These are phyloP conservation scores for Dorcoceras hygrometricum DNA, from an alignment of 257 asterid species.

Conservation along the genomic window DNA sequence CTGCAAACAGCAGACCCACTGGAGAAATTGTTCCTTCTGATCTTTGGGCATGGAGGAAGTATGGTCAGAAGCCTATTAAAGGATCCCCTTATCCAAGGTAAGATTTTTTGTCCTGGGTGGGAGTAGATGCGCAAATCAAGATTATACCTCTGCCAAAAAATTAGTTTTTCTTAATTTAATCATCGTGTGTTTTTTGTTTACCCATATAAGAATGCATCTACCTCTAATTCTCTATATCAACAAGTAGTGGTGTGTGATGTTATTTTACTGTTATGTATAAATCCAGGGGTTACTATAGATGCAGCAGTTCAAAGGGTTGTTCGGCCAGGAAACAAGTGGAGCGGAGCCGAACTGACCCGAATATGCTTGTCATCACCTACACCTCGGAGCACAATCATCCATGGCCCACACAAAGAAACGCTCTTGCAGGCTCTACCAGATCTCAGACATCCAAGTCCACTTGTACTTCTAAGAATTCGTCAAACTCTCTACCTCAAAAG, in stretches of 20 bases:
- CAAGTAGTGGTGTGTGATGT: neutral
- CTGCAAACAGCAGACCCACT: slow-evolving; percentile 71
- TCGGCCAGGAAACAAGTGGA: slow-evolving; percentile 96
- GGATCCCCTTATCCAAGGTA: slow-evolving; percentile 98
- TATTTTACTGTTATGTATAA: neutral
- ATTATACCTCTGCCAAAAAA: too few species aligned
- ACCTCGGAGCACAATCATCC: slow-evolving; percentile 96
- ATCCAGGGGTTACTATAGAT: slow-evolving; percentile 87
- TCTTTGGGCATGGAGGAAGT: slow-evolving; percentile 98
- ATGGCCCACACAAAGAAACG: slow-evolving; percentile 94
- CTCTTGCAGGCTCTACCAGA: slow-evolving; percentile 88
- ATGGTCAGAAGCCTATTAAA: slow-evolving; percentile 96
- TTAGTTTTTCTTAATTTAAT: too few species aligned
- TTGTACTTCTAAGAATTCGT: slow-evolving; percentile 28
- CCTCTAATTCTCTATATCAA: too few species aligned
- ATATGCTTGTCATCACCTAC: slow-evolving; percentile 87
- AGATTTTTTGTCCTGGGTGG: neutral
- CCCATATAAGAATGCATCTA: too few species aligned
- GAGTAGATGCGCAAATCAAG: too few species aligned
- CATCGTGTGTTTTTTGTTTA: too few species aligned
- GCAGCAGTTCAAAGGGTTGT: slow-evolving; percentile 98
- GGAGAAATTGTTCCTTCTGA: slow-evolving; percentile 97
- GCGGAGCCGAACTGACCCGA: slow-evolving; percentile 92
- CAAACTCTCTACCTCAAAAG: slow-evolving; percentile 22
- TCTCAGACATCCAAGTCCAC: slow-evolving; percentile 44